Evolutionary conservation across 225 moss, liverwort and hornwort species (phyloP).

Genomic region (Anthoceros angustus): DNA sequence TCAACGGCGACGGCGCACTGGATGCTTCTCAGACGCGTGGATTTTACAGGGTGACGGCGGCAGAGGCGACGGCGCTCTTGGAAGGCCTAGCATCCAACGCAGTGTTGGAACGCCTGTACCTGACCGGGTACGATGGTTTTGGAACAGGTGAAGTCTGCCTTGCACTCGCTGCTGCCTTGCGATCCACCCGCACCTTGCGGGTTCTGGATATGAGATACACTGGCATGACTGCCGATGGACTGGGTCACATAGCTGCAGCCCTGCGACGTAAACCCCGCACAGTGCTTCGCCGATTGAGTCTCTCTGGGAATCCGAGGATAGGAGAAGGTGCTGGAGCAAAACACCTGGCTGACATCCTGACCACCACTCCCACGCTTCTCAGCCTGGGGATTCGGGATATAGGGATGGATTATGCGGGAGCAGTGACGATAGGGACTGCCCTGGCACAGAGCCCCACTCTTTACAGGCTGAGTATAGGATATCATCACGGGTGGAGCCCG

Average conservation of each 20-base stretch:
- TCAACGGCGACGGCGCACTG: too few relatives aligned
- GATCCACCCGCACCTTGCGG: background rate
- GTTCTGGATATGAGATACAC: background rate
- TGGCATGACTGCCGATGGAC: background rate
- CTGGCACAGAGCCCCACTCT: background rate
- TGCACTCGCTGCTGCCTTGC: background rate
- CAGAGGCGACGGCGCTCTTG: background rate
- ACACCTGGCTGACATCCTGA: background rate
- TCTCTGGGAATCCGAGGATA: background rate
- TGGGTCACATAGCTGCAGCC: background rate
- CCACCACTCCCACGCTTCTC: background rate
- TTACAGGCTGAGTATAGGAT: background rate
- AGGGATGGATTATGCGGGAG: background rate
- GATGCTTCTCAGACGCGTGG: too few relatives aligned
- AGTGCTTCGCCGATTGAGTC: background rate
- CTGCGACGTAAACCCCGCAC: background rate
- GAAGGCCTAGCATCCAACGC: background rate
- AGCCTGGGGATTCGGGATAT: background rate
- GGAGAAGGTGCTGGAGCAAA: background rate
- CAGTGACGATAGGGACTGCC: background rate
- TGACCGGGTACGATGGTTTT: background rate
- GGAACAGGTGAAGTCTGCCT: background rate
- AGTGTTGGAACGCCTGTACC: background rate
- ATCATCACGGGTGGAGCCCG: background rate
- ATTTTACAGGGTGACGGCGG: background rate